These are phyloP conservation scores for Gamarada debralockiae DNA, from an alignment of 495 filamentous ascomycete genomes.

Conservation along the genomic window DNA sequence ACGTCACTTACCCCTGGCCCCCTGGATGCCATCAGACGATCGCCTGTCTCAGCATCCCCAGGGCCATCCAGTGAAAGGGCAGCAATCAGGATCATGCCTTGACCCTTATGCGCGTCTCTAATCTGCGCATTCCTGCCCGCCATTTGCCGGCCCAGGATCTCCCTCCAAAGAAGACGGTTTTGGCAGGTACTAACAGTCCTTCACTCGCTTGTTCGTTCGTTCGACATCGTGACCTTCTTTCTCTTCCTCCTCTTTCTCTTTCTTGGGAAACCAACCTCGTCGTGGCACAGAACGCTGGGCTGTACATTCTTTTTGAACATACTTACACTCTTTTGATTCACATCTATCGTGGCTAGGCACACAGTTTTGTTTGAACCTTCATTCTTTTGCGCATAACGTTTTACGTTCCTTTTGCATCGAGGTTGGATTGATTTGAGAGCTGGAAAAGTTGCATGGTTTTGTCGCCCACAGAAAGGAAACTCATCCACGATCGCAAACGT, in stretches of 20 bases:
- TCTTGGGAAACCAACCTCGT: not conserved
- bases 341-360: too few relatives aligned
- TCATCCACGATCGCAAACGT: too few relatives aligned
- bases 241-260: not conserved
- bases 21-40: not conserved
- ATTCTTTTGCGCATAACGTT: too few relatives aligned
- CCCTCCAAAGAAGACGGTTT: not conserved
- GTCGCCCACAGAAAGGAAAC: too few relatives aligned
- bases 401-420: too few relatives aligned
- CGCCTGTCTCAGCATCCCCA: slow-evolving; percentile 3
- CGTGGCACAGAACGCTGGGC: not conserved
- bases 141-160: not conserved
- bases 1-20: slow-evolving; percentile 1
- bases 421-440: too few relatives aligned
- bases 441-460: too few relatives aligned
- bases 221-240: slow-evolving; percentile 1
- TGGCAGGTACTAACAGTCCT: slow-evolving; percentile 4
- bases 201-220: not conserved
- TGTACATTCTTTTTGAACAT: too few relatives aligned
- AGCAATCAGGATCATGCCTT: slow-evolving; percentile 15
- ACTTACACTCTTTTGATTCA: too few relatives aligned
- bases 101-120: slow-evolving; percentile 7
- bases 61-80: slow-evolving; percentile 3
- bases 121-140: not conserved
- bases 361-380: too few relatives aligned